Base-by-base conservation (phyloP, 2,329 filamentous ascomycete genomes). In the Chaetomiaceae sp. region DNA sequence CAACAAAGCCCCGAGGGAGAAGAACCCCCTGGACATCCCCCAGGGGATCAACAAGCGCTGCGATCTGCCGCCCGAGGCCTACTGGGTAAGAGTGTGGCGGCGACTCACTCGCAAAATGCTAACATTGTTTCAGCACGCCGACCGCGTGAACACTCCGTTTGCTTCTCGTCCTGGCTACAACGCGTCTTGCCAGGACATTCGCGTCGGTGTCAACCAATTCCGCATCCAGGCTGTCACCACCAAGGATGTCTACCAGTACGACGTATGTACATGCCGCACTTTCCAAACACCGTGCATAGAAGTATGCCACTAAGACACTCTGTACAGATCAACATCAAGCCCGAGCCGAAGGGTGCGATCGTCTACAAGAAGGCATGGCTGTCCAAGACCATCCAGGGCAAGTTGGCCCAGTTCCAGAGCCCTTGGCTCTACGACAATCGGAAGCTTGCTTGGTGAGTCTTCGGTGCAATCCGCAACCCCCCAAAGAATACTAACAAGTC, bases 391-490 rank as follows among this genome's bases (percentile, higher is more conserved):
- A 75, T 90, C 6, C 78, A 86, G 64, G 55, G 68, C 0, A 68
- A 70, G 3, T 69, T 91, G 1, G 70, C 73, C 2, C 67, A 71
- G 2, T 72, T 73, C 51, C 71, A 68, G 5, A 65, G 65, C 16
- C 62, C 59, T 37, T 89, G 85, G 79, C 79, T 96, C 50, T 90
- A 82, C 60, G 90, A 97, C 70, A 88, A 89, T 23, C 84, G 85
- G 62, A 89, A 86, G 66, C 76, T 99, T 41, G 91, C 89, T 14
- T 99, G 93, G 92, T 58, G 41, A 44, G 53, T 47, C 7, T n/a
- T 2, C 13, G 3, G 27, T 13, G 9, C 5, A 16, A 5, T 16
- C n/a, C 13, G 4, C 5, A n/a, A 16, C 10, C 2, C 31, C 31
- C 20, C 14, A 23, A 2, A 10, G 25, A 10, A 13, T 20, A 12